Percentiles rank a stretch among this genome's conserved stretches.
Evolutionary conservation across 2,329 filamentous ascomycete genomes (phyloP).

Genomic region (Byssothecium circinans): DNA sequence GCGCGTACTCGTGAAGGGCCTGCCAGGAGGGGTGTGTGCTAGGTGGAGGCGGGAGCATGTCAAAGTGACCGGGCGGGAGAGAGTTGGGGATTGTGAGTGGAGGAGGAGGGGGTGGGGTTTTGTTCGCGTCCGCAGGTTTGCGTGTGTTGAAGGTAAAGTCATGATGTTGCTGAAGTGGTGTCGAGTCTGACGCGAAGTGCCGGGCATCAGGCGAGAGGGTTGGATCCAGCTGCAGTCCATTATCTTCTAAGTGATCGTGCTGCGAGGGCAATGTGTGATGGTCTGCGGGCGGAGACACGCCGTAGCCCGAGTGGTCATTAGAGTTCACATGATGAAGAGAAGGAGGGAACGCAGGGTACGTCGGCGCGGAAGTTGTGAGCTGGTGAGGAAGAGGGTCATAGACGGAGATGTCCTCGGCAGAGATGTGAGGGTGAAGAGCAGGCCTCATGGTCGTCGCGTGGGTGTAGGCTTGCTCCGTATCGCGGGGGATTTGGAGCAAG

Average conservation of each 20-base stretch:
- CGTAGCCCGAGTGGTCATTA: constrained; percentile 18
- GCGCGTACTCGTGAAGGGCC: constrained; percentile 35
- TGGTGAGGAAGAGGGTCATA: constrained; percentile 11
- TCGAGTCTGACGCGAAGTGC: neutral
- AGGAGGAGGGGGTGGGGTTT: constrained; percentile 1
- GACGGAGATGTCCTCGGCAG: constrained; percentile 6
- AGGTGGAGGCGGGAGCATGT: constrained; percentile 33
- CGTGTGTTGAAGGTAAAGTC: neutral
- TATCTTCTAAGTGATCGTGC: constrained; percentile 11
- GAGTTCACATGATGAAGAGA: constrained; percentile 21
- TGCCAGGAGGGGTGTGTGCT: constrained; percentile 33
- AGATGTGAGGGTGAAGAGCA: constrained; percentile 9
- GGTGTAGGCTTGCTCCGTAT: constrained; percentile 14
- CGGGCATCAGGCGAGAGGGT: constrained; percentile 4
- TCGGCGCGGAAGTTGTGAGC: constrained; percentile 10
- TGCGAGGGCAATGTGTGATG: constrained; percentile 5
- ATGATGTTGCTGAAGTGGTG: constrained; percentile 3
- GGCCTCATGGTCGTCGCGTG: constrained; percentile 12
- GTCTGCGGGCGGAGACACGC: constrained; percentile 11
- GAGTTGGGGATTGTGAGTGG: constrained; percentile 14
- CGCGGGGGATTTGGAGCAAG: constrained; percentile 12
- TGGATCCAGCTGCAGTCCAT: constrained; percentile 12
- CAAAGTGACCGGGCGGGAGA: constrained; percentile 23
- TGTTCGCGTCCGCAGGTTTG: neutral
- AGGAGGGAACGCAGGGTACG: constrained; percentile 21